These are phyloP conservation scores for Phaeomoniella chlamydospora DNA, from an alignment of 2,329 filamentous ascomycete genomes.

Conservation along the genomic window DNA sequence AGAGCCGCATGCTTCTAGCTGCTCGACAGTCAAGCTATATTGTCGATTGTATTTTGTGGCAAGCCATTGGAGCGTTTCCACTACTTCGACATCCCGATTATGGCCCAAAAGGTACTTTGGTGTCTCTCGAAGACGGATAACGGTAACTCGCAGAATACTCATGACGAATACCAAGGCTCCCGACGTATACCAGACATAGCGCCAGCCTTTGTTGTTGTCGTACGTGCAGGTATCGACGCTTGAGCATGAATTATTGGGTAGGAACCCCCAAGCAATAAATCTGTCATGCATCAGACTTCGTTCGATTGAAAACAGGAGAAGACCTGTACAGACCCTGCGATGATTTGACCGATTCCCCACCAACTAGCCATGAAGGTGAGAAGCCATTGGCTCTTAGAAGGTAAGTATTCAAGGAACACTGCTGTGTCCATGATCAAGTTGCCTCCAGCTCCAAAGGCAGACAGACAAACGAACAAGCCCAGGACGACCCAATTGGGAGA, in stretches of 20 bases:
- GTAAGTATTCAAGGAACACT: slow-evolving; percentile 43
- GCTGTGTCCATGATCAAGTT: slow-evolving; percentile 21
- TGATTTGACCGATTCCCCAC: slow-evolving; percentile 15
- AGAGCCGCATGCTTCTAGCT: slow-evolving; percentile 30
- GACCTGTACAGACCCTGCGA: slow-evolving; percentile 3
- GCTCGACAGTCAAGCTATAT: slow-evolving; percentile 35
- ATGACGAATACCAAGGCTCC: slow-evolving; percentile 40
- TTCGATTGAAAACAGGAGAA: slow-evolving; percentile 30
- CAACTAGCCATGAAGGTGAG: slow-evolving; percentile 18
- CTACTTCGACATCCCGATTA: slow-evolving; percentile 35
- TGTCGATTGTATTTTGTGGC: slow-evolving; percentile 37
- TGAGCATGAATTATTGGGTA: slow-evolving; percentile 48
- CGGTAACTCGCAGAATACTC: slow-evolving; percentile 35
- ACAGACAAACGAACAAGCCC: slow-evolving; percentile 8
- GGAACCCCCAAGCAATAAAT: slow-evolving; percentile 48
- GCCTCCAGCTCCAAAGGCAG: slow-evolving; percentile 11
- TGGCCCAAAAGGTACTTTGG: slow-evolving; percentile 42
- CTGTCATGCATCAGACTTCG: slow-evolving; percentile 25
- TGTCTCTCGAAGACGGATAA: slow-evolving; percentile 40
- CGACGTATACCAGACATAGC: slow-evolving; percentile 40
- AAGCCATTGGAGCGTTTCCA: slow-evolving; percentile 33
- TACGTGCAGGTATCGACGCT: slow-evolving; percentile 26
- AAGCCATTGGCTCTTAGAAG: slow-evolving; percentile 47
- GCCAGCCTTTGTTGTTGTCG: slow-evolving; percentile 40
- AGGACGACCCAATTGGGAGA: slow-evolving; percentile 39